Evolutionary conservation across 345 rosid genomes (phyloP).

Genomic region (Acer negundo): DNA sequence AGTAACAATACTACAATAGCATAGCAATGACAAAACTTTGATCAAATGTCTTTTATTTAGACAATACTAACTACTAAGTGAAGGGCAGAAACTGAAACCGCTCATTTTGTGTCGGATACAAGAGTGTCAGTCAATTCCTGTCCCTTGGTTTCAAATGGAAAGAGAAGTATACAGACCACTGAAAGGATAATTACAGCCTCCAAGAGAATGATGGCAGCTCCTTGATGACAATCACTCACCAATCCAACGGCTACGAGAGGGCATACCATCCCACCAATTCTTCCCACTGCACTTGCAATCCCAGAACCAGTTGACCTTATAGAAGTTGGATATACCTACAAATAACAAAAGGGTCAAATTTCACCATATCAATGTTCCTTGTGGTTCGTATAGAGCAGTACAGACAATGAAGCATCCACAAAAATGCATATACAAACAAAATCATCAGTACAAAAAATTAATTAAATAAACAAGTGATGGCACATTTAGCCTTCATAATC

Average conservation of each 20-base stretch:
- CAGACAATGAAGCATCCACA: not conserved
- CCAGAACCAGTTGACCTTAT: slow-evolving; percentile 64
- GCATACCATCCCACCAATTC: slow-evolving; percentile 64
- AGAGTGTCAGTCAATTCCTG: slow-evolving; percentile 34
- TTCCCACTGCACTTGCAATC: slow-evolving; percentile 52
- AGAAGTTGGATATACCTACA: slow-evolving; percentile 59
- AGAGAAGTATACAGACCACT: slow-evolving; percentile 35
- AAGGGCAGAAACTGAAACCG: not conserved
- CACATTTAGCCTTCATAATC: not conserved
- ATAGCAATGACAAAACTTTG: no score
- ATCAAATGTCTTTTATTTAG: no score
- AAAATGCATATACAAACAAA: no score
- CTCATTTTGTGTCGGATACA: not conserved
- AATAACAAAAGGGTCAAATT: not conserved
- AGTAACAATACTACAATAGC: no score
- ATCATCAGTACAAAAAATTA: no score
- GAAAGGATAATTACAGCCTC: slow-evolving; percentile 34
- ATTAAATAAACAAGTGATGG: not conserved
- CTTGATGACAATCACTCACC: slow-evolving; percentile 55
- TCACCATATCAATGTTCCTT: not conserved
- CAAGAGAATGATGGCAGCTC: slow-evolving; percentile 42
- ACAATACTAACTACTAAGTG: no score
- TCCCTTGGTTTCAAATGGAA: slow-evolving; percentile 64
- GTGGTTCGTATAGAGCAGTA: not conserved
- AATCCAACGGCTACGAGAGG: slow-evolving; percentile 62